Base-by-base conservation (phyloP, 2,329 filamentous ascomycete species). In the Cladosporium sp. region DNA sequence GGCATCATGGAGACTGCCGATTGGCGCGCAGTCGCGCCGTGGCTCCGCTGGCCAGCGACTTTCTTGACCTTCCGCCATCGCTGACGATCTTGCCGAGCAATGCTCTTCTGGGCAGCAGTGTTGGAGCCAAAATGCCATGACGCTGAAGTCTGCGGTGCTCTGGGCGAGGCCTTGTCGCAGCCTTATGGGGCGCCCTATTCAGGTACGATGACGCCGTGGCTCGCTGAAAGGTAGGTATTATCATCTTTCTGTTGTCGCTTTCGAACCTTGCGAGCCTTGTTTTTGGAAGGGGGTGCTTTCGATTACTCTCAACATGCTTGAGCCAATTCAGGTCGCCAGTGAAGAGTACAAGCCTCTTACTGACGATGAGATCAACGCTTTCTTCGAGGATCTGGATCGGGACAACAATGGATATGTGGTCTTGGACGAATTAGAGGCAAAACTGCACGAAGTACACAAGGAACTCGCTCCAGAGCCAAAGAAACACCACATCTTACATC, bases 321-420 rank as follows among this genome's bases (percentile, higher is more conserved):
- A 50, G 14, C 48, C 42, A 43, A 53, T 53, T 31, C 43, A 53
- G 16, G 44, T 46, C 11, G 50, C 50, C 13, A 41, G 43, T 59
- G 64, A 69, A 28, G 53, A 59, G 18, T 54, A 44, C 34, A 55
- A 59, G 28, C 49, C 44, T 43, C 66, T 77, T 43, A 70, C 63
- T 43, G 70, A 79, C 46, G 68, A 75, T 6, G 78, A 82, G 59
- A 77, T 81, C 43, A 64, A 73, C 6, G 61, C 69, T 3, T 82
- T 82, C 49, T 67, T 82, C 38, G 69, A 79, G 53, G 74, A 77
- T 31, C 66, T 82, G 3, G 78, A 81, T 59, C 70, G 72, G 56
- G 71, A 81, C 54, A 69, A 70, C 16, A 74, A 81, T 61, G 78
- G 78, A 10, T 68, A 66, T 58, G 76, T 82, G 53, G 73, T 76